Evolutionary conservation across 768 basidiomycete genomes (phyloP), one percentile per base, ranked within the genome.

Genomic region (Lentinus brumalis): DNA sequence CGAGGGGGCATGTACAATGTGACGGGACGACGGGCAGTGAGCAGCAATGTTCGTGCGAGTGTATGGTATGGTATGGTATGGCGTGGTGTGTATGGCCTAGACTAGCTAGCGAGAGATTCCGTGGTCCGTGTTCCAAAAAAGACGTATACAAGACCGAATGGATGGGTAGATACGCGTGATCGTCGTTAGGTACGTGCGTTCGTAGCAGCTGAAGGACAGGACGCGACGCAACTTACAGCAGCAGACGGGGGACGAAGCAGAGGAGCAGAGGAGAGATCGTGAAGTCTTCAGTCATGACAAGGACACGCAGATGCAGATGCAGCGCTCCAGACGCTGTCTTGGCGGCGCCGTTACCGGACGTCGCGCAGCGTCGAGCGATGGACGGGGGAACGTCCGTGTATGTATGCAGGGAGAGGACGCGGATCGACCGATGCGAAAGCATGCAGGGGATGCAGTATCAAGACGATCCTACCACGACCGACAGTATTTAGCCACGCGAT

Each of bases 1-100:
- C n/a, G 11, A 21, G n/a, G 18, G 45, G 10, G 45, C 5, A 5
- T 14, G 45, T 3, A n/a, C 0, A 46, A 18, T 18, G n/a, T 46
- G 45, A 18, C 32, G 35, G 21, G 52, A 16, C n/a, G 14, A 21
- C 2, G 21, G 21, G 21, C 21, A 26, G 21, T 45, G 53, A 44
- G 39, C 49, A 51, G 50, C 57, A 57, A 51, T 57, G 57, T 50
- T 51, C 57, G 57, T 32, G 57, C 50, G 42, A 49, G 49, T 57
- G 35, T 57, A 57, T 30, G 38, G 31, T 51, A 51, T 30, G 15
- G 44, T 45, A 45, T 45, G 15, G 44, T 45, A 18, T 15, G 16
- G 10, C 18, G 46, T 49, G 46, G 7, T 26, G 46, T 35, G 35
- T 35, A 35, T 35, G 35, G 7, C 35, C 8, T 26, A 26, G 21